phyloP scores from a whole-genome alignment of 768 basidiomycete genomes.

The Tricholoma sp. region DNA sequence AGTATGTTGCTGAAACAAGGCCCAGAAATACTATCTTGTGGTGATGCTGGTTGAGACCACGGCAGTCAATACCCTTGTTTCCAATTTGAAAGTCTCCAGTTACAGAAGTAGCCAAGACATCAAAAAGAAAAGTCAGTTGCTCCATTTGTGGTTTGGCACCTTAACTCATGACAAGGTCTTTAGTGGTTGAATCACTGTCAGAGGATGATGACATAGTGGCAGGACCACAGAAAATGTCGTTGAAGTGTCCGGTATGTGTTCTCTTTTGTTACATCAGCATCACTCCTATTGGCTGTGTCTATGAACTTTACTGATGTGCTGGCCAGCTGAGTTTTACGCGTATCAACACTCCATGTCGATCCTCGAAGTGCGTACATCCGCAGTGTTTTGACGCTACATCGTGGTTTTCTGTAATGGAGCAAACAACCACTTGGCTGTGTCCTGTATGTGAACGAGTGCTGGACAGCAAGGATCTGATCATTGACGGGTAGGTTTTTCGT shows the following conservation, averaged over 20 bases:
- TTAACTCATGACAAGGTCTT: constrained; percentile 6
- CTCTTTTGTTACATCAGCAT: neutral
- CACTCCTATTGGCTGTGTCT: neutral
- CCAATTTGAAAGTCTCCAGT: constrained; percentile 62
- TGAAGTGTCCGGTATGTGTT: constrained; percentile 85
- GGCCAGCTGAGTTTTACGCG: constrained; percentile 79
- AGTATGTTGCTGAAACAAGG: neutral
- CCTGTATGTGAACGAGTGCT: constrained; percentile 86
- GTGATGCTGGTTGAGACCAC: constrained; percentile 83
- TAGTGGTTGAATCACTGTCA: constrained; percentile 53
- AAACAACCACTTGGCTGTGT: constrained; percentile 94
- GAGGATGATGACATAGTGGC: constrained; percentile 92
- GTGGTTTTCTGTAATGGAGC: constrained; percentile 94
- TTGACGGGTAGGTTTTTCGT: constrained; percentile 69
- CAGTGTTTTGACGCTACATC: constrained; percentile 95
- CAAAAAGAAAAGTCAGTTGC: constrained; percentile 54
- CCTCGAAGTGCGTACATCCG: constrained; percentile 80
- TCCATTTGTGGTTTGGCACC: neutral
- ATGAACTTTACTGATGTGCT: constrained; percentile 14
- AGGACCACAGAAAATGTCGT: constrained; percentile 82
- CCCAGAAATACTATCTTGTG: constrained; percentile 80
- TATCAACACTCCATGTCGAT: constrained; percentile 79
- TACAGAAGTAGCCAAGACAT: constrained; percentile 61
- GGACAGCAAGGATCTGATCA: constrained; percentile 74
- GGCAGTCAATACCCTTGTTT: constrained; percentile 63